Percentiles rank a stretch among this genome's conserved stretches.
Conservation (phyloP, 345 rosid genomes). For the Conringia planisiliqua region DNA sequence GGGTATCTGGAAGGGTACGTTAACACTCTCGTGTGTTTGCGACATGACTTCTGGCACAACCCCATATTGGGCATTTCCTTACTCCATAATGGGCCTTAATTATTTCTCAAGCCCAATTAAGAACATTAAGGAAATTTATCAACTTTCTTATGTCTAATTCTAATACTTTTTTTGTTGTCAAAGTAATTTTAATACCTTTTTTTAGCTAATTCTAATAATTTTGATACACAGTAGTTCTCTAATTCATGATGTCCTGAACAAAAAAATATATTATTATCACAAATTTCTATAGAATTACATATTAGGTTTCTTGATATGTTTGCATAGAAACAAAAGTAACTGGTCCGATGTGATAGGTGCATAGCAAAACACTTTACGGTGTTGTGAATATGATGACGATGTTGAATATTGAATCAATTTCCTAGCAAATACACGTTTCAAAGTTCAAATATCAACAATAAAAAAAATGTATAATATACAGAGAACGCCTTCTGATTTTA, state of each 20-base stretch:
- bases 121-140: too few relatives aligned
- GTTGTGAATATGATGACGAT: background rate
- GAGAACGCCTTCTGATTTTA: constrained; percentile 3
- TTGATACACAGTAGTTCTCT: too few relatives aligned
- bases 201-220: too few relatives aligned
- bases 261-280: too few relatives aligned
- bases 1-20: background rate
- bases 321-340: background rate
- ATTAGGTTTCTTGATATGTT: background rate
- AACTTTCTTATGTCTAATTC: too few relatives aligned
- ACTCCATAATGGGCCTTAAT: too few relatives aligned
- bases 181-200: too few relatives aligned
- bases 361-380: background rate
- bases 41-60: background rate
- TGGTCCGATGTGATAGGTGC: background rate
- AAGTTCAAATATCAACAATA: background rate
- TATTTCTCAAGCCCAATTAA: too few relatives aligned
- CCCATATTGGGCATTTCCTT: background rate
- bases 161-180: too few relatives aligned
- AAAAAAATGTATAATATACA: background rate
- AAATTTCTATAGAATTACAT: background rate
- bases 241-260: too few relatives aligned
- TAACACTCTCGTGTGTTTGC: background rate
- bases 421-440: background rate
- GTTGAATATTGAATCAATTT: background rate